These are phyloP conservation scores for Ophiocordyceps australis DNA, from an alignment of 2,329 filamentous ascomycete genomes.

Conservation along the genomic window DNA sequence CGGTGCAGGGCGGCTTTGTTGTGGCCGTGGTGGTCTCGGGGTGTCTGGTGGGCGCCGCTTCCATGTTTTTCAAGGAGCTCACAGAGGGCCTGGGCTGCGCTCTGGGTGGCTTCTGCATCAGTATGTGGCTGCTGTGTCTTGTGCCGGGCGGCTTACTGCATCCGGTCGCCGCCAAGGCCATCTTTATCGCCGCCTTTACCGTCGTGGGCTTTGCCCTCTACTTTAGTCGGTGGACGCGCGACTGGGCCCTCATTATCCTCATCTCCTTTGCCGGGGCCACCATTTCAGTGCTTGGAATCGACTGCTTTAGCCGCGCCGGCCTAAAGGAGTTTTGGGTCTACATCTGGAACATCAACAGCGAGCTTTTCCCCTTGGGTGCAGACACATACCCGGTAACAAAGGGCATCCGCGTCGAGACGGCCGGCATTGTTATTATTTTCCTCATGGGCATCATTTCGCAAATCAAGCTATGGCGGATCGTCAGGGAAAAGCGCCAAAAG, in stretches of 20 bases:
- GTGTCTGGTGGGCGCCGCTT: conserved; percentile 50
- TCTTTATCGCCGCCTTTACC: conserved; percentile 61
- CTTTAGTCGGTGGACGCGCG: conserved; percentile 60
- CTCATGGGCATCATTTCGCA: conserved; percentile 68
- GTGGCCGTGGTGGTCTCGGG: conserved; percentile 62
- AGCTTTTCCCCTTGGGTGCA: conserved; percentile 61
- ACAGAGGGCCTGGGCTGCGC: conserved; percentile 68
- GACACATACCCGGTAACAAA: conserved; percentile 71
- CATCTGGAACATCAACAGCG: conserved; percentile 66
- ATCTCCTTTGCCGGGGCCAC: conserved; percentile 75
- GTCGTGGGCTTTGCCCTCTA: conserved; percentile 53
- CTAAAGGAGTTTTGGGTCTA: conserved; percentile 95
- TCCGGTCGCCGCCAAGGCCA: conserved; percentile 41
- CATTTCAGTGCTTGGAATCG: conserved; percentile 62
- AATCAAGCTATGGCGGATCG: conserved; percentile 67
- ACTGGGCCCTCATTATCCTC: conserved; percentile 57
- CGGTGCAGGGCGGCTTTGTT: conserved; percentile 72
- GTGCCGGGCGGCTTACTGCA: conserved; percentile 58
- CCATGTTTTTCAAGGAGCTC: conserved; percentile 67
- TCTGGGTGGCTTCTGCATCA: conserved; percentile 69
- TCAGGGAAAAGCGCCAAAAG: conserved; percentile 42
- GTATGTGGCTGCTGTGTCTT: conserved; percentile 80
- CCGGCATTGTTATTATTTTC: conserved; percentile 56
- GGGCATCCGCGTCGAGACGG: conserved; percentile 73
- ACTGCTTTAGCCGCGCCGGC: conserved; percentile 79